phyloP scores from a whole-genome alignment of 371 early-diverging fungal species.

The Zychaea mexicana region DNA sequence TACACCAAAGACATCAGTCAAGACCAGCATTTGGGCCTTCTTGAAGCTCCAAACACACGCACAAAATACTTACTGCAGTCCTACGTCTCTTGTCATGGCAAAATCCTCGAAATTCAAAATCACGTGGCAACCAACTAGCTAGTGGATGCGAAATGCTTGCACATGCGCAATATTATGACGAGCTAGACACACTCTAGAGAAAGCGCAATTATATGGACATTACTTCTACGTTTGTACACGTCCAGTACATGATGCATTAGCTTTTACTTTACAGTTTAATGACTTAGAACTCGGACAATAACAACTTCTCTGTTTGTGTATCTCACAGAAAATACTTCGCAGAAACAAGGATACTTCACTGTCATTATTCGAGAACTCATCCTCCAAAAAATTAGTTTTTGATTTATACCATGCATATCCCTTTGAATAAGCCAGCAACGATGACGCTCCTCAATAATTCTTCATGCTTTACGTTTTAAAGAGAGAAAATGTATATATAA shows the following conservation, averaged over 20 bases:
- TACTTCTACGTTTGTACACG: not conserved
- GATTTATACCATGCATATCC: not conserved
- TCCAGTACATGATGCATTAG: too few relatives aligned
- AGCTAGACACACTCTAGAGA: not conserved
- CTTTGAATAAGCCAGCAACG: not conserved
- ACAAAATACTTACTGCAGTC: not conserved
- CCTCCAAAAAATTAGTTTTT: not conserved
- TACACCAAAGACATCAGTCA: not conserved
- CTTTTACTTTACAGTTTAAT: not conserved
- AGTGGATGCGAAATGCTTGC: not conserved
- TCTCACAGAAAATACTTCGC: not conserved
- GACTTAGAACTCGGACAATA: not conserved
- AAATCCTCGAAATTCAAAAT: not conserved
- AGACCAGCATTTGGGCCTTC: not conserved
- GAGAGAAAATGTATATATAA: not conserved
- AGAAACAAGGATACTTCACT: not conserved
- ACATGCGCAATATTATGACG: not conserved
- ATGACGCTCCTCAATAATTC: not conserved
- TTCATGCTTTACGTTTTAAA: not conserved
- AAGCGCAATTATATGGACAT: not conserved
- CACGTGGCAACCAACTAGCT: not conserved
- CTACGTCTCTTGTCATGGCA: not conserved
- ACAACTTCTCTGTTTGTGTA: not conserved
- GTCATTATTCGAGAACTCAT: not conserved
- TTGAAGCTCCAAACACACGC: not conserved